These are phyloP conservation scores for Acacia confusa DNA, from an alignment of 306 rosid genomes.

Conservation along the genomic window DNA sequence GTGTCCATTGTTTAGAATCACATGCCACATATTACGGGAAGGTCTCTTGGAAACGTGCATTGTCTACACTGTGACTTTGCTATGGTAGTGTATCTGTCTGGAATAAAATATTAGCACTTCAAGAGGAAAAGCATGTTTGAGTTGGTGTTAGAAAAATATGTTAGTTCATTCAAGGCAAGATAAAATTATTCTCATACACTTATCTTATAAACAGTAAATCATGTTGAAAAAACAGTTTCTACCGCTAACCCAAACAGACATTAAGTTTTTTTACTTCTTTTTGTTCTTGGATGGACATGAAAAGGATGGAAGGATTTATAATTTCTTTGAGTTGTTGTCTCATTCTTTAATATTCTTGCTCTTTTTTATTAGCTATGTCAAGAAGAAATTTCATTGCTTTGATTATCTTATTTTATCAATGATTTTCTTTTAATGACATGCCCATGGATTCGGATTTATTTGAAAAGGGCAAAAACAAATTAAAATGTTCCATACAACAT, in stretches of 20 bases:
- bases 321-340: neutral
- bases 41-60: conserved; percentile 1
- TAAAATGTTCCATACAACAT: too few relatives aligned
- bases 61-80: conserved; percentile 1
- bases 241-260: too few relatives aligned
- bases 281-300: neutral
- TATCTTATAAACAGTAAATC: too few relatives aligned
- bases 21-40: neutral
- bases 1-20: conserved; percentile 8
- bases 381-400: neutral
- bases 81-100: conserved; percentile 14
- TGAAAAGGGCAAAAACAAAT: too few relatives aligned
- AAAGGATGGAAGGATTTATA: neutral
- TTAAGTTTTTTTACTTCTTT: too few relatives aligned
- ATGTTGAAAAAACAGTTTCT: too few relatives aligned
- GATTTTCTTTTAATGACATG: neutral
- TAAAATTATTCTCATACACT: too few relatives aligned
- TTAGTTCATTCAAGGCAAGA: too few relatives aligned
- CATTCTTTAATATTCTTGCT: neutral
- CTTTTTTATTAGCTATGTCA: neutral
- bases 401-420: neutral
- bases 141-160: too few relatives aligned
- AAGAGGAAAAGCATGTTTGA: neutral
- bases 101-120: conserved; percentile 7
- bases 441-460: neutral